Evolutionary conservation across 129 eudicot genomes (phyloP), one percentile per base, ranked within the genome.

Genomic region (Centaurea solstitialis): DNA sequence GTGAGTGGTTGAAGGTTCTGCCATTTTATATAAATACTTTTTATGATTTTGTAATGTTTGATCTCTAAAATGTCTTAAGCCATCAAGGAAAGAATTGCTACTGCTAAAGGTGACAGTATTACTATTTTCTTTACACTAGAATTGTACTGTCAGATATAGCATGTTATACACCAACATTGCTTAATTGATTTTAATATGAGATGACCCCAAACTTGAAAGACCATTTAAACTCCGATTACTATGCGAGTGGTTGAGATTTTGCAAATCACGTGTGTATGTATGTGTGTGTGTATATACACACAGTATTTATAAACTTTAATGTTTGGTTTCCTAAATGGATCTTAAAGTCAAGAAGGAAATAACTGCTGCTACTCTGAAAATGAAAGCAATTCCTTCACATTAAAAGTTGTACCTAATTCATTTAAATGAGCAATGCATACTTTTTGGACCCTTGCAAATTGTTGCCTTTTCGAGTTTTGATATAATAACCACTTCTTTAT

Each of bases 1-100:
- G 68, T 64, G 24, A 9, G 72, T 76, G 40, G 72, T n/a, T 20
- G 79, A 76, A 76, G 57, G 57, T 61, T 59, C 79, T 61, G 30
- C 53, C 57, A n/a, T 37, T 30, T 61, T 35, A 76, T 47, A 15
- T 57, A 76, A 4, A n/a, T 5, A 12, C 5, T 61, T 37, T 37
- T 8, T 53, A 57, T 75, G 79, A 30, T 30, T 28, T 30, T 30
- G 13, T 74, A 53, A 50, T 26, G 45, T 74, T 28, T 39, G 35
- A 4, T 22, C 20, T 40, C 57, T 39, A 35, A 38, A 40, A 38
- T 40, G 76, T 72, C 61, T 20, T 38, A 20, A 23, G 15, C 57
- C 9, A 75, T 57, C 50, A 57, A 30, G 17, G 39, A 57, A 28
- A 74, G 41, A 47, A 47, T 17, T 47, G 59, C 6, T 47, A 47